Base-by-base conservation (phyloP, 768 basidiomycete species). In the Sarcomyxa edulis region DNA sequence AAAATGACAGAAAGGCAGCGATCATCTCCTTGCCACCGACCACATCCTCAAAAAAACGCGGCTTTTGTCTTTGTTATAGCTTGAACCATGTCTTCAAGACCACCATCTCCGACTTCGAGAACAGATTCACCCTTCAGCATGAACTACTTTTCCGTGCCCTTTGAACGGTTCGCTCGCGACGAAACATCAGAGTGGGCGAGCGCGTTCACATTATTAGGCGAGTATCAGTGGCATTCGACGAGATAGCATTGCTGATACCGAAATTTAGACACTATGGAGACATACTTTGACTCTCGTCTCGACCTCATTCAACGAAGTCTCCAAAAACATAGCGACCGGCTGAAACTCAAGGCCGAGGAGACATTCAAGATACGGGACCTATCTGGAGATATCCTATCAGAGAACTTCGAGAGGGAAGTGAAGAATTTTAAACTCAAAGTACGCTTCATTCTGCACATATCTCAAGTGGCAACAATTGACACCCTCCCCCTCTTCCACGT, bases 271-370 rank as follows among this genome's bases (percentile, higher is more conserved):
- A 95, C 93, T 7, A 68, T 93, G 58, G 93, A 96, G 62, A 96
- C 93, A 0, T 96, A 85, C 55, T 95, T 93, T 56, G 92, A 97
- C 64, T 91, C 92, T 1, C 83, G 87, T 55, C 66, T 88, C 46
- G 87, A 88, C 55, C 69, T 90, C 11, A 60, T 88, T 3, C 87
- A 95, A 57, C 80, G 93, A 28, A 80, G 79, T 41, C 72, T 95
- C 20, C 84, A 88, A 59, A 93, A 85, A 40, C 91, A 92, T 53
- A 80, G 87, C 48, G 87, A 92, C 44, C 71, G 77, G 32, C 70
- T 96, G 39, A 92, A 88, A 67, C 64, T 75, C 56, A 78, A 78
- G 48, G 92, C 93, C 0, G 89, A 89, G 48, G 81, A 84, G 48
- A 79, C 82, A 3, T 77, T 89, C 50, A 90, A 84, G 65, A 72